phyloP scores from a whole-genome alignment of 1,139 yeast genomes.

The Pichia sp. region DNA sequence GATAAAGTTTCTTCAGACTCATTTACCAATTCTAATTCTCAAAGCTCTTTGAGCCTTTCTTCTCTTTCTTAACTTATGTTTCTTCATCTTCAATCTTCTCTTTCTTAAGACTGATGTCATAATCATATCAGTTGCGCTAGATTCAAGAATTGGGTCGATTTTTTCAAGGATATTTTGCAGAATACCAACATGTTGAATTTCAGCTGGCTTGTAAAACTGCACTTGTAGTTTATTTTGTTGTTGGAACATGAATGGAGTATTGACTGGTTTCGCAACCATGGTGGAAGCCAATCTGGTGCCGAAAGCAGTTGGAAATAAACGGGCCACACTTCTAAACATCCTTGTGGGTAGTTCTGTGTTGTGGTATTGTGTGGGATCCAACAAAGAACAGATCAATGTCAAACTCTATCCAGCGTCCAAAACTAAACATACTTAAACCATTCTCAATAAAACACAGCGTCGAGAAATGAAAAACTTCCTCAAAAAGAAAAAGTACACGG shows the following conservation, averaged over 20 bases:
- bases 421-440: too few species aligned
- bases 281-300: constrained; percentile 18
- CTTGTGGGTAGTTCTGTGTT: too few species aligned
- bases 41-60: constrained; percentile 56
- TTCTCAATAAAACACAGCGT: too few species aligned
- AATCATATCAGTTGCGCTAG: constrained; percentile 27
- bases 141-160: constrained; percentile 9
- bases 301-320: constrained; percentile 10
- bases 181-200: background rate
- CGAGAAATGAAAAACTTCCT: too few species aligned
- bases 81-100: constrained; percentile 59
- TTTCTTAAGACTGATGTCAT: constrained; percentile 53
- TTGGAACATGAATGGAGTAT: background rate
- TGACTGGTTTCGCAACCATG: constrained; percentile 9
- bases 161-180: constrained; percentile 9
- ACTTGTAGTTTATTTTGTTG: background rate
- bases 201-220: constrained; percentile 1
- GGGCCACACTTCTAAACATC: constrained; percentile 14
- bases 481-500: too few species aligned
- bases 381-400: too few species aligned
- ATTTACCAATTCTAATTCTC: constrained; percentile 51
- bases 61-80: constrained; percentile 60
- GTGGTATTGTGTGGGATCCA: too few species aligned
- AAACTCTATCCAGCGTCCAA: too few species aligned
- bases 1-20: background rate